phyloP scores from a whole-genome alignment of 1,284 basidiomycete genomes.

The Cronartium quercuum region DNA sequence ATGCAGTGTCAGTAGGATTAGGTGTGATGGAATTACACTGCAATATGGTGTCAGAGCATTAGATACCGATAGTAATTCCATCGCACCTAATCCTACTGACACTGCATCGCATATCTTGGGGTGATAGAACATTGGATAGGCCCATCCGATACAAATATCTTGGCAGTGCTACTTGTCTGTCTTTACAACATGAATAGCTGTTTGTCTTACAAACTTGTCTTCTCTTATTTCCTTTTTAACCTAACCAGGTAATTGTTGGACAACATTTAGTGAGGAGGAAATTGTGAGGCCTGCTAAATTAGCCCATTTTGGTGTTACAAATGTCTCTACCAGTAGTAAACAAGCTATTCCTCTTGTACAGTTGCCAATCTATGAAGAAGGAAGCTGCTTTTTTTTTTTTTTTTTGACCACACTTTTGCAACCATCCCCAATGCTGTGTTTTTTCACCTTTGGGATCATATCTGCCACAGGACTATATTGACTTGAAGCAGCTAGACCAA shows the following conservation, averaged over 20 bases:
- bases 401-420: neutral
- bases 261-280: conserved; percentile 4
- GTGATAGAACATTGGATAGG: too few species aligned
- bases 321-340: neutral
- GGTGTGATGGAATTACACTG: too few species aligned
- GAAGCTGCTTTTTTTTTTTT: neutral
- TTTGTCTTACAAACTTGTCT: neutral
- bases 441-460: neutral
- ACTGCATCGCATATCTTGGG: too few species aligned
- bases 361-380: conserved; percentile 32
- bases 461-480: conserved; percentile 26
- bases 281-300: conserved; percentile 21
- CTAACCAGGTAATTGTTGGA: too few species aligned
- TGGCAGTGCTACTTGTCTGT: too few species aligned
- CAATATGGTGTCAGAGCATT: too few species aligned
- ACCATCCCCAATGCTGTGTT: too few species aligned
- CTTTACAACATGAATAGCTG: neutral
- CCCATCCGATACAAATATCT: too few species aligned
- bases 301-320: conserved; percentile 26
- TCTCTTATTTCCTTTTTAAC: neutral
- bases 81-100: too few species aligned
- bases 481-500: conserved; percentile 13
- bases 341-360: conserved; percentile 19
- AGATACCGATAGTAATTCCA: too few species aligned
- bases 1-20: too few species aligned